A percentile compares a stretch with the other conserved stretches of the same genome.
These are phyloP conservation scores for Cryptococcus sp. DNA, from an alignment of 1,284 basidiomycete species.

Conservation along the genomic window DNA sequence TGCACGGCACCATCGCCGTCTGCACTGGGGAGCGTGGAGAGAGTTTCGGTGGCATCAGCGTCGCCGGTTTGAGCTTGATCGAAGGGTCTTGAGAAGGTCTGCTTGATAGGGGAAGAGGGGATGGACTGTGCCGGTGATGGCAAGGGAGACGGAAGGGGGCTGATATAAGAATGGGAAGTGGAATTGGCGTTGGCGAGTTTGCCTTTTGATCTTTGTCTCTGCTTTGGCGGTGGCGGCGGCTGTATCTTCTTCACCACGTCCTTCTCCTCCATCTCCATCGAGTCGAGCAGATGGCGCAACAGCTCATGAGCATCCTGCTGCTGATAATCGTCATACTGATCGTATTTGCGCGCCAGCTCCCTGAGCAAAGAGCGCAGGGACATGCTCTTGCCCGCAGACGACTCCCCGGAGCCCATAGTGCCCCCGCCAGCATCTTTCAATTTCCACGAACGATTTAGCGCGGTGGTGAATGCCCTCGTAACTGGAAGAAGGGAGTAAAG, in stretches of 20 bases:
- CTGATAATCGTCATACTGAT: conserved; percentile 77
- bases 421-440: conserved; percentile 50
- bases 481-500: conserved; percentile 47
- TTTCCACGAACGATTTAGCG: conserved; percentile 47
- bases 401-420: conserved; percentile 35
- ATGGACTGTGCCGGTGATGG: conserved; percentile 29
- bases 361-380: conserved; percentile 62
- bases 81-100: conserved; percentile 19
- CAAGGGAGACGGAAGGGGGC: conserved; percentile 30
- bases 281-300: conserved; percentile 81
- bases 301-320: conserved; percentile 97
- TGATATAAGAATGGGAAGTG: conserved; percentile 16
- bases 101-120: conserved; percentile 22
- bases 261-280: conserved; percentile 92
- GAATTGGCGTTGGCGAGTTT: background rate
- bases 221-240: conserved; percentile 11
- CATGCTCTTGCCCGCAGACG: conserved; percentile 33
- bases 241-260: conserved; percentile 64
- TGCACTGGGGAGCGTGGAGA: background rate
- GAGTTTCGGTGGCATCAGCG: conserved; percentile 1
- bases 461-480: conserved; percentile 44
- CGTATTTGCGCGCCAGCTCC: conserved; percentile 78
- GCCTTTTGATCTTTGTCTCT: conserved; percentile 4
- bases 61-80: conserved; percentile 1
- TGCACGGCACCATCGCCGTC: conserved; percentile 12